Base-by-base conservation (phyloP, 768 basidiomycete species). In the Boletus eberwhitei region DNA sequence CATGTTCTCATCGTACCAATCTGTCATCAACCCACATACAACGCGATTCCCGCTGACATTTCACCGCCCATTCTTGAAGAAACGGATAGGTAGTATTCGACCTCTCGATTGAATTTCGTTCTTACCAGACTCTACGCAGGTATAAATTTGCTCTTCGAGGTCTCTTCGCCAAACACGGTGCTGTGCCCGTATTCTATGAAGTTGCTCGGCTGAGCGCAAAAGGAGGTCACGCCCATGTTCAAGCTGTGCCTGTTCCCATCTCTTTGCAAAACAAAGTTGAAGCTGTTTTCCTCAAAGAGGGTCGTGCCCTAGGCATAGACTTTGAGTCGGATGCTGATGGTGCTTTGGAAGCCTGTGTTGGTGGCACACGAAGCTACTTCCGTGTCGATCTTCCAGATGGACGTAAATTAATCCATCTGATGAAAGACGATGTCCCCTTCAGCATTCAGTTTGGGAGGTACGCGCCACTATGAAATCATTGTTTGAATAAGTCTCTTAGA, bases 1-100 rank as follows among this genome's bases (percentile, higher is more conserved):
- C 97, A 99, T 68, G 87, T 96, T 36, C 81, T 99, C 37, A 88
- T 98, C 52, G 87, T 98, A 26, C 92, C 93, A 14, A 93, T 99
- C 64, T 85, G 90, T 36, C 97, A 99, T 71, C 93, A 91, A 64
- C 91, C 91, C 8, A 97, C 96, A 0, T 86, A 88, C 49, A 79
- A 82, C 22, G 83, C 90, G 8, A 87, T 98, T 40, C 91, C 94
- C 0, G 67, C 81, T 3, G 92, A 93, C 59, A 79, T 95, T 38
- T 80, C 85, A 0, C 74, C 75, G 8, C 84, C 90, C 3, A 89
- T 98, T 52, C 59, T 90, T 8, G 79, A 84, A 29, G 97, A 99
- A 71, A 87, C 93, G 4, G 83, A 87, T 62, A 83, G 78, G 89
- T 89, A 68, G 12, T 39, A 71, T 65, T 36, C 1, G n/a, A 48